Percentiles rank a stretch among this genome's conserved stretches.
Evolutionary conservation across 1,139 yeast genomes (phyloP).

Genomic region (Lizanozyma gosingica): DNA sequence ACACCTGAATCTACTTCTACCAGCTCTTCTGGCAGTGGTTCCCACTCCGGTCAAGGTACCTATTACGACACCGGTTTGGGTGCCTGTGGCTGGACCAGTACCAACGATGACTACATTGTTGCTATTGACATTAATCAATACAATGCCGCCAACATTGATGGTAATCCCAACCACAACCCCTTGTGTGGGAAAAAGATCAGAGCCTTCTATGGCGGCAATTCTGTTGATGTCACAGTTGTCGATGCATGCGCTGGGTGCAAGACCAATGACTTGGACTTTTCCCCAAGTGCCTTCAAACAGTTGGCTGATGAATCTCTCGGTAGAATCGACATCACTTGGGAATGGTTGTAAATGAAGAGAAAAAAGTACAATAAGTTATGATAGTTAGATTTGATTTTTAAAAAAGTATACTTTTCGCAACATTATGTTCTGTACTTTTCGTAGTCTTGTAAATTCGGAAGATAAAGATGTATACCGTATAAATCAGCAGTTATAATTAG

Average conservation of each 20-base stretch:
- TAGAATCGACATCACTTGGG: slow-evolving; percentile 39
- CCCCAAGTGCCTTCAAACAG: slow-evolving; percentile 42
- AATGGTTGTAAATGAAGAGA: slow-evolving; percentile 10
- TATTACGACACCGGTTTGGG: slow-evolving; percentile 52
- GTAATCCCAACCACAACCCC: slow-evolving; percentile 17
- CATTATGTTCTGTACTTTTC: too few species aligned
- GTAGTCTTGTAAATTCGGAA: too few species aligned
- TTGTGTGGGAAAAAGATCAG: slow-evolving; percentile 42
- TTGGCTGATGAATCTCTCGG: slow-evolving; percentile 41
- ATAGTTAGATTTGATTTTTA: too few species aligned
- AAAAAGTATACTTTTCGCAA: too few species aligned
- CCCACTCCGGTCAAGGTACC: slow-evolving; percentile 47
- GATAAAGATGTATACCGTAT: too few species aligned
- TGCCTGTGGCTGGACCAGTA: slow-evolving; percentile 46
- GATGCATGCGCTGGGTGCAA: slow-evolving; percentile 48
- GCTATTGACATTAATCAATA: background rate
- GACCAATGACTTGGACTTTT: slow-evolving; percentile 39
- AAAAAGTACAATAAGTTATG: too few species aligned
- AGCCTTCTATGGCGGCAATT: slow-evolving; percentile 32
- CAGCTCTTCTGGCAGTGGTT: slow-evolving; percentile 17
- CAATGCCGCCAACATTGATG: slow-evolving; percentile 2
- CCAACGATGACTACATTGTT: slow-evolving; percentile 39
- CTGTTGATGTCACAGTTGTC: slow-evolving; percentile 42
- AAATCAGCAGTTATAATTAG: too few species aligned
- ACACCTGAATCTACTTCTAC: slow-evolving; percentile 11